Conservation (phyloP, 108 stramenopile species). For the Parietichytrium sp. region DNA sequence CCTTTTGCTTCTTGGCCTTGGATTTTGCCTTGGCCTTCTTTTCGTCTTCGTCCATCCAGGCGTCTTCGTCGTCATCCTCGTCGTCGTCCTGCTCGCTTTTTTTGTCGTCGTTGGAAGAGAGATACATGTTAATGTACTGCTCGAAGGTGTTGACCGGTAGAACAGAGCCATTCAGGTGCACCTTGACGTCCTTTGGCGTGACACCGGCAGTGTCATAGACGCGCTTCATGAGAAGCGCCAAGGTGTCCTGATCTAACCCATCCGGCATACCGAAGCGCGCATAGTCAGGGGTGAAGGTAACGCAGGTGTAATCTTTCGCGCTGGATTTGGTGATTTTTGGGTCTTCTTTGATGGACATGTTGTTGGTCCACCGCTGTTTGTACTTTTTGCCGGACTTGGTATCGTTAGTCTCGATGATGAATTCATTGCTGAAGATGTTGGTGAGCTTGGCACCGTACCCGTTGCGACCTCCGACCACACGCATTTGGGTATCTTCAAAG, state of each 20-base stretch:
- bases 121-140: slow-evolving; percentile 84
- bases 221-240: slow-evolving; percentile 82
- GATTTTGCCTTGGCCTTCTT: neutral
- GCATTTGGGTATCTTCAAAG: slow-evolving; percentile 92
- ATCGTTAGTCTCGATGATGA: slow-evolving; percentile 87
- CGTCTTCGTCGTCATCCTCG: neutral
- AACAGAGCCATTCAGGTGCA: slow-evolving; percentile 80
- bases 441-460: slow-evolving; percentile 99
- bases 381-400: slow-evolving; percentile 69
- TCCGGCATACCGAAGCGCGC: slow-evolving; percentile 82
- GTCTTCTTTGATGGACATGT: slow-evolving; percentile 76
- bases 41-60: neutral
- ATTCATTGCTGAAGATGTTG: slow-evolving; percentile 89
- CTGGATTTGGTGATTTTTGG: slow-evolving; percentile 67
- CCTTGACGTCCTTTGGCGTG: slow-evolving; percentile 77
- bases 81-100: neutral
- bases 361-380: slow-evolving; percentile 79
- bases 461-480: slow-evolving; percentile 95
- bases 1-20: too few relatives aligned
- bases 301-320: slow-evolving; percentile 85
- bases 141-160: slow-evolving; percentile 83
- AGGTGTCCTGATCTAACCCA: slow-evolving; percentile 79
- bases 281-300: slow-evolving; percentile 93
- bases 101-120: slow-evolving; percentile 37
- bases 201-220: slow-evolving; percentile 98